Percentiles rank a stretch among this genome's conserved stretches.
Evolutionary conservation across 495 filamentous ascomycete species (phyloP).

Genomic region (Neurospora sp.): DNA sequence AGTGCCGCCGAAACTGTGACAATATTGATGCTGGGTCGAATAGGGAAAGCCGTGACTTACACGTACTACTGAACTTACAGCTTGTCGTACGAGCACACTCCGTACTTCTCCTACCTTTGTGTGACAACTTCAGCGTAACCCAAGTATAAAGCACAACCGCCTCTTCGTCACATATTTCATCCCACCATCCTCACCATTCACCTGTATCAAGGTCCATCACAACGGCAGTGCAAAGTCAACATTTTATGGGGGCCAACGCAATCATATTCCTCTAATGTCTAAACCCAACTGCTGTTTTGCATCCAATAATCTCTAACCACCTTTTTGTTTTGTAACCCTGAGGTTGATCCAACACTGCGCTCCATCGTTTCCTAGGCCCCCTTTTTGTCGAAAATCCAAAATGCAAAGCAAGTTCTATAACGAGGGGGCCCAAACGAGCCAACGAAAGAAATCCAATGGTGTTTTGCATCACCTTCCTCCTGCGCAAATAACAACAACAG

Average conservation of each 20-base stretch:
- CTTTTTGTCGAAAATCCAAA: neutral
- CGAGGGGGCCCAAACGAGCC: neutral
- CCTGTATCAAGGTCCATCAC: neutral
- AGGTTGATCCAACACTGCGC: neutral
- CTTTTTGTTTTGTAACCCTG: neutral
- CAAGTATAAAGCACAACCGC: neutral
- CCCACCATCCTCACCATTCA: neutral
- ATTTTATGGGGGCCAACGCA: neutral
- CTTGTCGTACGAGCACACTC: neutral
- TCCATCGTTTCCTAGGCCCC: neutral
- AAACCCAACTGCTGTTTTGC: neutral
- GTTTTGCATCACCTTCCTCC: neutral
- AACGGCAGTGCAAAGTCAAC: neutral
- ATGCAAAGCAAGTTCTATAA: neutral
- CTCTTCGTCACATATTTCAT: neutral
- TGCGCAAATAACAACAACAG: neutral
- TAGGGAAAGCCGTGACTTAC: neutral
- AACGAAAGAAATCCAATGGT: neutral
- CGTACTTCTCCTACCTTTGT: neutral
- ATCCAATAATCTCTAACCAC: neutral
- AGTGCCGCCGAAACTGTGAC: neutral
- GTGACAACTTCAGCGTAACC: neutral
- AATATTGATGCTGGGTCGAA: neutral
- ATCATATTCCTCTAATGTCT: neutral
- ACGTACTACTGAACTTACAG: neutral